phyloP scores from a whole-genome alignment of 2,329 filamentous ascomycete genomes.

The Diaporthe eres region DNA sequence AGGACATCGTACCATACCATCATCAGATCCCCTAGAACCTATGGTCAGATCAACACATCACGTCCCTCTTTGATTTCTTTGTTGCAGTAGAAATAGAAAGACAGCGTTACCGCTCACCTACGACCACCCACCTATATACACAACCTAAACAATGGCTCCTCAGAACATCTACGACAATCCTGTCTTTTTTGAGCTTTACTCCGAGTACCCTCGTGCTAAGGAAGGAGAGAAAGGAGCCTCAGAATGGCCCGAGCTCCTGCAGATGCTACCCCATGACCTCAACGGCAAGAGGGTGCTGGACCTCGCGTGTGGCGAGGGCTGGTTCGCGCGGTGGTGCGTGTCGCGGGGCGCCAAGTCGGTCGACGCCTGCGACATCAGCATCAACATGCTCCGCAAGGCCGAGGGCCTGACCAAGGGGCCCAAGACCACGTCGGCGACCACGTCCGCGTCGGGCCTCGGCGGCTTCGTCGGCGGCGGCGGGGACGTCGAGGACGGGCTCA shows the following conservation, averaged over 20 bases:
- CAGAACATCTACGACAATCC: slow-evolving; percentile 59
- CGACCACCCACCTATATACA: slow-evolving; percentile 7
- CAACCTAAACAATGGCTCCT: slow-evolving; percentile 35
- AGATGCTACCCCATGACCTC: slow-evolving; percentile 54
- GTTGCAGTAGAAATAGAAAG: slow-evolving; percentile 32
- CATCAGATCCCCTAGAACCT: slow-evolving; percentile 22
- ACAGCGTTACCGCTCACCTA: slow-evolving; percentile 20
- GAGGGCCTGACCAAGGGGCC: slow-evolving; percentile 45
- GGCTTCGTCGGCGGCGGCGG: background rate
- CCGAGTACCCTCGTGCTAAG: slow-evolving; percentile 56
- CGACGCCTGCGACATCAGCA: slow-evolving; percentile 57
- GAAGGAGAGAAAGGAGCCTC: slow-evolving; percentile 56
- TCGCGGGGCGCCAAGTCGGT: slow-evolving; percentile 54
- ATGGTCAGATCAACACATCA: slow-evolving; percentile 33
- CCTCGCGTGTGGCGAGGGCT: slow-evolving; percentile 63
- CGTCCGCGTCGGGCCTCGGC: slow-evolving; percentile 8
- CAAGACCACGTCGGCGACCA: slow-evolving; percentile 35
- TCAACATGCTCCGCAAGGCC: slow-evolving; percentile 59
- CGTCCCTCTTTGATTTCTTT: slow-evolving; percentile 32
- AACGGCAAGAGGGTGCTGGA: slow-evolving; percentile 55
- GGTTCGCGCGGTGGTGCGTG: slow-evolving; percentile 60
- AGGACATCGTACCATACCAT: slow-evolving; percentile 25
- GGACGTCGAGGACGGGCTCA: slow-evolving; percentile 35
- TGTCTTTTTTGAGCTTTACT: slow-evolving; percentile 60
- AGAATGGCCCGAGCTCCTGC: slow-evolving; percentile 60